Evolutionary conservation across 1,284 basidiomycete species (phyloP).

Genomic region (Ustilago curta): DNA sequence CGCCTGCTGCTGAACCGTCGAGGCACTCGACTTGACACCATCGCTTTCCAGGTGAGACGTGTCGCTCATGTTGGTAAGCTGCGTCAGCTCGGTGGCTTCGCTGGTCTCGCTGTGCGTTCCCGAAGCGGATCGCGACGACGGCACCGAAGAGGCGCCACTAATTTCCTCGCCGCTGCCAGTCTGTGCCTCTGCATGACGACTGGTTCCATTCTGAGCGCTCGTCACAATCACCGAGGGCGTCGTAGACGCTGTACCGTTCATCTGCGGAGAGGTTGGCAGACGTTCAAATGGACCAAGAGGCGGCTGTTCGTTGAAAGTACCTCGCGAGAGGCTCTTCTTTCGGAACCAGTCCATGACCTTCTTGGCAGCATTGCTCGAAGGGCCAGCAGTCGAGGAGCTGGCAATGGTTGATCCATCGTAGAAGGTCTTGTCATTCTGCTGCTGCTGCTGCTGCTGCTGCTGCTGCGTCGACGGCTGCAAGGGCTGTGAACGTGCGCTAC

Average conservation of each 20-base stretch:
- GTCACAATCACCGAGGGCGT: conserved; percentile 54
- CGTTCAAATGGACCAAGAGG: conserved; percentile 56
- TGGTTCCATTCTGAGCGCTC: conserved; percentile 21
- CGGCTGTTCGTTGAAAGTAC: conserved; percentile 59
- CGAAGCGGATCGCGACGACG: conserved; percentile 64
- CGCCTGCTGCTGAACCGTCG: conserved; percentile 61
- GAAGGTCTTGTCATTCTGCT: conserved; percentile 30
- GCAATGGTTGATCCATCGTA: conserved; percentile 52
- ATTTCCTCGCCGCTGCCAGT: conserved; percentile 33
- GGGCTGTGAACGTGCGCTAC: conserved; percentile 23
- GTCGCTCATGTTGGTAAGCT: conserved; percentile 40
- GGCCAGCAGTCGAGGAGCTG: conserved; percentile 57
- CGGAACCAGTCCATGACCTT: conserved; percentile 78
- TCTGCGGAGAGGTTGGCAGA: conserved; percentile 22
- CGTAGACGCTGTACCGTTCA: conserved; percentile 5
- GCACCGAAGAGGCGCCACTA: conserved; percentile 41
- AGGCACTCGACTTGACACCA: conserved; percentile 57
- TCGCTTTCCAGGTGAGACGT: conserved; percentile 29
- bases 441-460: conserved; percentile 24
- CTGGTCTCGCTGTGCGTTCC: conserved; percentile 66
- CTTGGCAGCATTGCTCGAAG: conserved; percentile 74
- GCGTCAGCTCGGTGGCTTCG: conserved; percentile 51
- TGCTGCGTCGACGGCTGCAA: conserved; percentile 21
- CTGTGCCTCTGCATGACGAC: conserved; percentile 32
- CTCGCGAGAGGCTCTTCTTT: conserved; percentile 72